phyloP scores from a whole-genome alignment of 352 stramenopile species.

The Pythium brachiatum region DNA sequence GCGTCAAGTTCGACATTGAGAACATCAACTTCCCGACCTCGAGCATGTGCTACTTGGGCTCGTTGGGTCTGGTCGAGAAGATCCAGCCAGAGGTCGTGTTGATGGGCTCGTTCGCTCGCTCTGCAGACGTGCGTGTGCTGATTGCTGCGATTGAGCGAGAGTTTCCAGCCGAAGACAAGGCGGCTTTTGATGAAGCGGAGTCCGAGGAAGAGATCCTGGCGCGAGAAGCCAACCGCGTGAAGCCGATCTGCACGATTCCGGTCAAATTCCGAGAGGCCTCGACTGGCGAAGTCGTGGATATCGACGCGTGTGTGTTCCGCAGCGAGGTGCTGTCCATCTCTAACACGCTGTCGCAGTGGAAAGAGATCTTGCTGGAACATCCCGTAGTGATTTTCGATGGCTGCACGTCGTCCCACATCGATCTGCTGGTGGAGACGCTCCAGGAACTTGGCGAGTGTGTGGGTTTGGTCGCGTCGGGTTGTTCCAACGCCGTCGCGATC shows the following conservation, averaged over 20 bases:
- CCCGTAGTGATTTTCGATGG: slow-evolving; percentile 48
- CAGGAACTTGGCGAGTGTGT: slow-evolving; percentile 55
- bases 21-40: slow-evolving; percentile 57
- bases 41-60: slow-evolving; percentile 54
- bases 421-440: slow-evolving; percentile 48
- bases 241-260: slow-evolving; percentile 35
- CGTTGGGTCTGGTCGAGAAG: slow-evolving; percentile 47
- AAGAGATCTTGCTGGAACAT: slow-evolving; percentile 39
- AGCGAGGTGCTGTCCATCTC: slow-evolving; percentile 45
- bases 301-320: slow-evolving; percentile 37
- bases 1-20: slow-evolving; percentile 50
- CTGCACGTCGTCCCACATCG: slow-evolving; percentile 37
- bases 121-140: slow-evolving; percentile 40
- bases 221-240: slow-evolving; percentile 13
- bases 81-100: slow-evolving; percentile 48
- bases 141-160: slow-evolving; percentile 23
- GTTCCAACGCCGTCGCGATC: slow-evolving; percentile 43
- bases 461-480: slow-evolving; percentile 40
- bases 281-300: slow-evolving; percentile 31
- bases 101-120: slow-evolving; percentile 42
- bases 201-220: slow-evolving; percentile 15
- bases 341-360: slow-evolving; percentile 53
- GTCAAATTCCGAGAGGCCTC: slow-evolving; percentile 38
- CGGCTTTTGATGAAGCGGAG: slow-evolving; percentile 18
- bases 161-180: slow-evolving; percentile 8